phyloP scores from a whole-genome alignment of 2,329 filamentous ascomycete species.

The Penicillium sp. region DNA sequence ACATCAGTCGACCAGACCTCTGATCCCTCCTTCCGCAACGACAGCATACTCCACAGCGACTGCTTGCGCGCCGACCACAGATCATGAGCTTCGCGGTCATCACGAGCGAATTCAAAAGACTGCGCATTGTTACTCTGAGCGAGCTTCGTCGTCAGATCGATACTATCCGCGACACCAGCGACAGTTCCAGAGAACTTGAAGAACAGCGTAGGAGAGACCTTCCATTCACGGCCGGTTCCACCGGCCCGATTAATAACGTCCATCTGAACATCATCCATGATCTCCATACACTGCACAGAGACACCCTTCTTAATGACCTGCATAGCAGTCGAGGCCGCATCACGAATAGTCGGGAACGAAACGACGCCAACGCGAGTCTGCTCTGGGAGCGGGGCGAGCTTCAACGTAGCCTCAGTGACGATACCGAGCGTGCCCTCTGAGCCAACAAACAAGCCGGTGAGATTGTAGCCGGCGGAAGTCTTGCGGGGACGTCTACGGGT shows the following conservation, averaged over 20 bases:
- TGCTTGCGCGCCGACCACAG: conserved; percentile 63
- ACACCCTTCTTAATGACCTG: conserved; percentile 64
- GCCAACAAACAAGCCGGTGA: conserved; percentile 68
- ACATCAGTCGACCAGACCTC: conserved; percentile 64
- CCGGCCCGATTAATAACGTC: conserved; percentile 66
- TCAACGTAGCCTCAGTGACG: conserved; percentile 69
- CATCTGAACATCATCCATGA: conserved; percentile 64
- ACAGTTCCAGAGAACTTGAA: conserved; percentile 71
- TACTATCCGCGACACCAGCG: conserved; percentile 74
- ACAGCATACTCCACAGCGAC: conserved; percentile 61
- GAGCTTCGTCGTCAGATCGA: conserved; percentile 66
- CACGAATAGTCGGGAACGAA: conserved; percentile 58
- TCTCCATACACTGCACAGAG: conserved; percentile 65
- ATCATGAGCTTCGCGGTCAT: conserved; percentile 54
- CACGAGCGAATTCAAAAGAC: conserved; percentile 57
- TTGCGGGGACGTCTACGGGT: conserved; percentile 64
- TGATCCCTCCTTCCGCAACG: conserved; percentile 54
- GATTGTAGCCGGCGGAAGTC: conserved; percentile 69
- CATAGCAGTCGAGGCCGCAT: conserved; percentile 64
- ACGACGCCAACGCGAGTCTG: conserved; percentile 66
- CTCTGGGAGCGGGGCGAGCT: conserved; percentile 64
- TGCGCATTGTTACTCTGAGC: conserved; percentile 60
- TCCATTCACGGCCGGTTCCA: conserved; percentile 53
- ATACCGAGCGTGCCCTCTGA: conserved; percentile 71
- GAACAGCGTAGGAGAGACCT: conserved; percentile 44